These are phyloP conservation scores for Artomyces pyxidatus DNA, from an alignment of 768 basidiomycete species.

Conservation along the genomic window DNA sequence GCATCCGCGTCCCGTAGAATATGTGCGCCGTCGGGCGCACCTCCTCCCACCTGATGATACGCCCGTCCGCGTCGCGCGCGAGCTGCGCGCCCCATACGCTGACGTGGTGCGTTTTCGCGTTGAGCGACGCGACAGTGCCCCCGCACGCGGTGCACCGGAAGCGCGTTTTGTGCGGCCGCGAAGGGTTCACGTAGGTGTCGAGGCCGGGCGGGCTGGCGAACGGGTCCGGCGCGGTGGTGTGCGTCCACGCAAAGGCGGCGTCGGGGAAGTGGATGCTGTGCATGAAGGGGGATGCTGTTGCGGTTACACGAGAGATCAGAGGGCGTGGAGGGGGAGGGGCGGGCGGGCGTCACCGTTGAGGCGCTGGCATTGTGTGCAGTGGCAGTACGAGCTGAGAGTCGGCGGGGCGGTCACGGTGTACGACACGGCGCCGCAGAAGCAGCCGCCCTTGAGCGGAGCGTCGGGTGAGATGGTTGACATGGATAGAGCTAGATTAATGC, in stretches of 20 bases:
- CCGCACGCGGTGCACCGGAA: constrained; percentile 60
- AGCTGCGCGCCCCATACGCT: constrained; percentile 55
- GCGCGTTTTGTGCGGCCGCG: constrained; percentile 53
- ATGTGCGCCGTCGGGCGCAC: constrained; percentile 58
- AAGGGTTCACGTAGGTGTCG: constrained; percentile 39
- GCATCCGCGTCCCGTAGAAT: constrained; percentile 55
- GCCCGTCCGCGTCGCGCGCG: constrained; percentile 42
- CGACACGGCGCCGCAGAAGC: constrained; percentile 48
- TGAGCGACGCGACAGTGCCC: constrained; percentile 41
- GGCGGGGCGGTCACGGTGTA: constrained; percentile 43
- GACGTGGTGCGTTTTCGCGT: constrained; percentile 37
- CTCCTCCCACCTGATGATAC: constrained; percentile 42
- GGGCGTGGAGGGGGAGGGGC: neutral
- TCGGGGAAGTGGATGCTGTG: constrained; percentile 51
- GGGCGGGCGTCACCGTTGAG: constrained; percentile 50
- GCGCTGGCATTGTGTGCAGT: constrained; percentile 63
- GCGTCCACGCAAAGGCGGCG: constrained; percentile 47
- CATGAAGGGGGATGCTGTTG: constrained; percentile 50
- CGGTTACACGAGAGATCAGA: constrained; percentile 1
- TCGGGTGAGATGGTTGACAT: constrained; percentile 2
- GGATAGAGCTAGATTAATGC: no score
- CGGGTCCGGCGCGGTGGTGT: constrained; percentile 26
- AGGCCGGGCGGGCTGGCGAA: constrained; percentile 17
- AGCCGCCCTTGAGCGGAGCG: constrained; percentile 32
- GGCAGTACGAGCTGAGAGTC: constrained; percentile 53